These are phyloP conservation scores for Bacidia gigantensis DNA, from an alignment of 495 filamentous ascomycete species.

Conservation along the genomic window DNA sequence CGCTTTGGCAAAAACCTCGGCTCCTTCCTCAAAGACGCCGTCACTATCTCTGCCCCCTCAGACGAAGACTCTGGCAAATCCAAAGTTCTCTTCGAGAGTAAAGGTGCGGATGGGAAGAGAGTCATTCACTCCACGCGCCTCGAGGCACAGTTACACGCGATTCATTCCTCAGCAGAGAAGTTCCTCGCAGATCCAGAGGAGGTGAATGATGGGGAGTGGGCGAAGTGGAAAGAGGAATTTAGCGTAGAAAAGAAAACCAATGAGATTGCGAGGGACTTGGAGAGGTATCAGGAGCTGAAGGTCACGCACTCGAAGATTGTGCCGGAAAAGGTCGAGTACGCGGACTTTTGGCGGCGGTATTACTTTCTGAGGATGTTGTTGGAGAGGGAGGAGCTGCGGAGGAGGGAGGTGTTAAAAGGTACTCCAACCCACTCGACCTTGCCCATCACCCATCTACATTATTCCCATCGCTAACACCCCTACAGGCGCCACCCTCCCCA, in stretches of 20 bases:
- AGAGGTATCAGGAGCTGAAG: slow-evolving; percentile 78
- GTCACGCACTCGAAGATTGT: slow-evolving; percentile 92
- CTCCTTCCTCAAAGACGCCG: slow-evolving; percentile 82
- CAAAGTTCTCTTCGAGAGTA: slow-evolving; percentile 75
- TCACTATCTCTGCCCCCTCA: slow-evolving; percentile 65
- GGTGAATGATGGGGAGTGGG: slow-evolving; percentile 63
- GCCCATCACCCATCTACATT: not conserved
- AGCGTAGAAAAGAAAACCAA: slow-evolving; percentile 74
- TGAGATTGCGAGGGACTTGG: slow-evolving; percentile 66
- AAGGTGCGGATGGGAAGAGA: slow-evolving; percentile 74
- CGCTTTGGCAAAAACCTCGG: slow-evolving; percentile 86
- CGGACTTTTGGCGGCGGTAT: slow-evolving; percentile 85
- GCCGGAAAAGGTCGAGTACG: slow-evolving; percentile 77
- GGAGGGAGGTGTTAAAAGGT: slow-evolving; percentile 89
- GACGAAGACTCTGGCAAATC: slow-evolving; percentile 24
- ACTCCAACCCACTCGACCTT: slow-evolving; percentile 21
- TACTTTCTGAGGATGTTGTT: slow-evolving; percentile 91
- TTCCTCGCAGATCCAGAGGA: slow-evolving; percentile 72
- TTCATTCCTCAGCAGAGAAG: slow-evolving; percentile 73
- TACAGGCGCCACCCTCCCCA: slow-evolving; percentile 41
- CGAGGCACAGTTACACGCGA: slow-evolving; percentile 88
- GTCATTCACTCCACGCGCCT: slow-evolving; percentile 89
- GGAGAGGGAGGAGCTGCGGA: slow-evolving; percentile 85
- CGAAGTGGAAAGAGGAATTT: slow-evolving; percentile 60
- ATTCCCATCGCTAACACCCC: slow-evolving; percentile 9